Evolutionary conservation across 768 basidiomycete species (phyloP), one percentile per base, ranked within the genome.

Genomic region (Lentinula raphanica): DNA sequence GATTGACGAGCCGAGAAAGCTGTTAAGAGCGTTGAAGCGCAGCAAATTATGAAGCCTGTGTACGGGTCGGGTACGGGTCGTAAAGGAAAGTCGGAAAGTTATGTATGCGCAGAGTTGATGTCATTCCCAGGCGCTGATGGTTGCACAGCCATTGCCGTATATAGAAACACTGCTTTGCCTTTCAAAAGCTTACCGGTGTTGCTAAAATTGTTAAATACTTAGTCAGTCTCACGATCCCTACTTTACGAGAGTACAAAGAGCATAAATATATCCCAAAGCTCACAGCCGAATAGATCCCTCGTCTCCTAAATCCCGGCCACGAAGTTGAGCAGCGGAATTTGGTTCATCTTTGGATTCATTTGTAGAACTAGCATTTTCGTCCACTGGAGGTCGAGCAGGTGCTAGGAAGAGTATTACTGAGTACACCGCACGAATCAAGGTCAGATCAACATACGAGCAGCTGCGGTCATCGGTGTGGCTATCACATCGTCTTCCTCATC

Each of bases 401-500:
- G 53, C 38, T 53, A 17, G 9, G 12, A 17, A 45, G 21, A 4
- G 4, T 15, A 21, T 13, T 2, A 19, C 15, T 17, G 8, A 56
- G 12, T n/a, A 17, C 7, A 31, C 6, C 13, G 21, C 11, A 17
- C 17, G 19, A 27, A 13, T 23, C 35, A 23, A 36, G 7, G 25
- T 3, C 8, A 35, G 44, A 49, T 8, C 36, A 28, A 36, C 44
- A 13, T 28, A 57, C 56, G 23, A n/a, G 19, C 29, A 6, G 45
- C 56, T 38, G 29, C 40, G 4, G 51, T 53, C 36, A 53, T 53
- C 17, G 56, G 45, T 23, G 56, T 48, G 40, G 32, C 48, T 3
- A 39, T 23, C 29, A 53, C 39, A 39, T 67, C 66, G 9, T 49
- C 62, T 36, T 58, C 59, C 13, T 60, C 62, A 32, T 62, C 62